Evolutionary conservation across 305 asterid species (phyloP).

Genomic region (Fraxinus ornus): DNA sequence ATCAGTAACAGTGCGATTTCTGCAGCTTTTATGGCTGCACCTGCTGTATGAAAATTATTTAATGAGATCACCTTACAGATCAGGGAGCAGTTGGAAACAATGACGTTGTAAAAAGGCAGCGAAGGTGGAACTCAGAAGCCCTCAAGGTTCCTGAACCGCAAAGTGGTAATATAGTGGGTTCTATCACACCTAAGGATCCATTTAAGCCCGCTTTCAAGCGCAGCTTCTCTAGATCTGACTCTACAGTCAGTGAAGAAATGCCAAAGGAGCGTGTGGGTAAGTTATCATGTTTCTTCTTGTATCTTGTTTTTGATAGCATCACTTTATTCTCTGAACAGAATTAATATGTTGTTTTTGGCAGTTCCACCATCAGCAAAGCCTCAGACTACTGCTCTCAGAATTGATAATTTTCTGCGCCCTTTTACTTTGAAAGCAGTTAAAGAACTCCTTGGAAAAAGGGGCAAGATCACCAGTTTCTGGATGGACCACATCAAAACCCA

Average conservation of each 20-base stretch:
- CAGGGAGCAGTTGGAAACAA: conserved; percentile 44
- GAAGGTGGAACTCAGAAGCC: conserved; percentile 64
- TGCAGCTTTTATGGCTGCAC: not conserved
- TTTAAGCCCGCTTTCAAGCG: conserved; percentile 44
- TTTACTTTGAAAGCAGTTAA: conserved; percentile 79
- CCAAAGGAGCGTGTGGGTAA: conserved; percentile 83
- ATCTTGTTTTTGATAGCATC: conserved; percentile 2
- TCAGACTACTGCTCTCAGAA: conserved; percentile 71
- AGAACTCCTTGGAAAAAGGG: conserved; percentile 75
- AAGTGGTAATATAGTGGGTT: conserved; percentile 32
- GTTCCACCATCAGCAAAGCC: conserved; percentile 74
- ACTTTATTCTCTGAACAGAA: conserved; percentile 14
- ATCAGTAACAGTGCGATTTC: not conserved
- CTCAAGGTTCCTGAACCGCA: conserved; percentile 46
- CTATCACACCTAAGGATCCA: conserved; percentile 46
- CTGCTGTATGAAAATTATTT: not conserved
- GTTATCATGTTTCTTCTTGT: conserved; percentile 11
- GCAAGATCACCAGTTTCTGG: conserved; percentile 75
- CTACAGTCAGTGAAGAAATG: conserved; percentile 40
- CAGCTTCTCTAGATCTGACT: conserved; percentile 38
- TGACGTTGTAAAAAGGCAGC: conserved; percentile 60
- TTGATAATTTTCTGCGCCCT: conserved; percentile 87
- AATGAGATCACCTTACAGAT: conserved; percentile 34
- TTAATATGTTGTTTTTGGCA: conserved; percentile 31
- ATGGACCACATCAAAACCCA: conserved; percentile 95